Percentiles rank a stretch among this genome's conserved stretches.
Evolutionary conservation across 768 basidiomycete genomes (phyloP).

Genomic region (Cyclocybe cylindracea): DNA sequence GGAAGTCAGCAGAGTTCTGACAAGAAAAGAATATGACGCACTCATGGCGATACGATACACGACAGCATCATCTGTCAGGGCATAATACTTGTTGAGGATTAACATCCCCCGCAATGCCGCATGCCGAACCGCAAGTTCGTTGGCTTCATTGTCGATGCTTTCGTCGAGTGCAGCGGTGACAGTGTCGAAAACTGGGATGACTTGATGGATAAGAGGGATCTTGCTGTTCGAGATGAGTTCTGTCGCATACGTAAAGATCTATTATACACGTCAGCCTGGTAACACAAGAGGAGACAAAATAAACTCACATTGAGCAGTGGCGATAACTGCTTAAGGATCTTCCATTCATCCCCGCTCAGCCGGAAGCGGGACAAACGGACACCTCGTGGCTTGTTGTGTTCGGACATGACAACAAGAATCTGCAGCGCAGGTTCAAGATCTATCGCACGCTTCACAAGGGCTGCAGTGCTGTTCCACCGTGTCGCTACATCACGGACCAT

Average conservation of each 20-base stretch:
- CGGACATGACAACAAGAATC: constrained; percentile 10
- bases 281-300: background rate
- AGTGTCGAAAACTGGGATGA: constrained; percentile 28
- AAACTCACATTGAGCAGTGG: constrained; percentile 21
- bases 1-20: background rate
- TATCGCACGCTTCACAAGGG: constrained; percentile 17
- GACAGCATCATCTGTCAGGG: constrained; percentile 19
- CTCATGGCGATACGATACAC: constrained; percentile 28
- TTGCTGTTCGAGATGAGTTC: constrained; percentile 17
- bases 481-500: constrained; percentile 22
- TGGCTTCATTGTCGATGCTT: constrained; percentile 7
- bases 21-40: constrained; percentile 3
- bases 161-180: constrained; percentile 21
- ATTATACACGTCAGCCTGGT: background rate
- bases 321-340: constrained; percentile 19
- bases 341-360: constrained; percentile 18
- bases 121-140: constrained; percentile 14
- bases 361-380: constrained; percentile 13
- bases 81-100: constrained; percentile 31
- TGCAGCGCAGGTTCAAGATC: constrained; percentile 16
- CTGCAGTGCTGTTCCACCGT: constrained; percentile 24
- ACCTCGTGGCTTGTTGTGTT: constrained; percentile 19
- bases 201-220: constrained; percentile 24
- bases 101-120: constrained; percentile 16
- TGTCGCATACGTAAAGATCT: constrained; percentile 26